Evolutionary conservation across 202 grass and related monocot genomes (phyloP).

Genomic region (Panicum virgatum): DNA sequence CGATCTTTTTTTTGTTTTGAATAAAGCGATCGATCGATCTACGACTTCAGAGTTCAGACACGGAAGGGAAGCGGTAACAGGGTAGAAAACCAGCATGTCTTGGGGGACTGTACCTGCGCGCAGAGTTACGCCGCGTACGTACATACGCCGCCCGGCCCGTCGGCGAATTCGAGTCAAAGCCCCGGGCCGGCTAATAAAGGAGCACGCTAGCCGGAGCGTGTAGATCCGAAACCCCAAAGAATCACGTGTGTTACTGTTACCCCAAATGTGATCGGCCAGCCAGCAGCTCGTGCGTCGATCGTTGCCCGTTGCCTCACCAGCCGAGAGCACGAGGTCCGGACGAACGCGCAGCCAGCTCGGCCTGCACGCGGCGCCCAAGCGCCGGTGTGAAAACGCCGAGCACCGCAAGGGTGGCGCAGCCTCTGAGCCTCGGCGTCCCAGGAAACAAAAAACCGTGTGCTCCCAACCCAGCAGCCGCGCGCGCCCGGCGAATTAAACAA

Average conservation of each 20-base stretch:
- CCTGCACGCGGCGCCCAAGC: neutral
- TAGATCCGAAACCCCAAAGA: neutral
- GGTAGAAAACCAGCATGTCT: neutral
- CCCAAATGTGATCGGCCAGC: too few relatives aligned
- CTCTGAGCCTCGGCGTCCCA: conserved; percentile 12
- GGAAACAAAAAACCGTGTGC: neutral
- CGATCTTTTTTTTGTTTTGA: too few relatives aligned
- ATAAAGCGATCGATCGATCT: too few relatives aligned
- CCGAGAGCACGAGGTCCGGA: neutral
- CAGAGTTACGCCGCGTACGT: neutral
- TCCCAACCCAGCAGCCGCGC: neutral
- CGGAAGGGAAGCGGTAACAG: neutral
- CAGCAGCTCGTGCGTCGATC: too few relatives aligned
- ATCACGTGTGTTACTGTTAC: neutral
- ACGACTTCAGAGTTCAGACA: too few relatives aligned
- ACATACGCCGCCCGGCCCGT: neutral
- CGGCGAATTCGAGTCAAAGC: neutral
- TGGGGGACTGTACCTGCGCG: neutral
- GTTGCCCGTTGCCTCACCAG: neutral
- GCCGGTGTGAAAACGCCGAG: conserved; percentile 2
- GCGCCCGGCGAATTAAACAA: neutral
- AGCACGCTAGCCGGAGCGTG: neutral
- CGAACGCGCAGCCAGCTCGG: neutral
- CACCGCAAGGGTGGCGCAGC: neutral
- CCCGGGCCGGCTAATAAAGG: neutral